Conservation (phyloP, 2,329 filamentous ascomycete genomes). For the Erysiphe pulchra region DNA sequence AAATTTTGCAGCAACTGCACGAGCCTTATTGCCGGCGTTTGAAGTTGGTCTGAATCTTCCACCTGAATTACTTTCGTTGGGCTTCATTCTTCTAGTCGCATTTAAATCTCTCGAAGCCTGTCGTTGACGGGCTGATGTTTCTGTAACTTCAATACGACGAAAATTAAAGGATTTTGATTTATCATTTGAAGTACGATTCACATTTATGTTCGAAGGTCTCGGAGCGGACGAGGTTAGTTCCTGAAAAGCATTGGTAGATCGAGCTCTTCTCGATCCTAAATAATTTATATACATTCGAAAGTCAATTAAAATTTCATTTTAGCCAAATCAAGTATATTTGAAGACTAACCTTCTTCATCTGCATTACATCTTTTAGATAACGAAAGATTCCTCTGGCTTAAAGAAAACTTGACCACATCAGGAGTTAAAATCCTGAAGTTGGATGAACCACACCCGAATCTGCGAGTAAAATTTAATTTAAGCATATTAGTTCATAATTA, state of each 20-base stretch:
- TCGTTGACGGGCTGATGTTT: background rate
- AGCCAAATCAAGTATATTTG: background rate
- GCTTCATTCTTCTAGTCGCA: background rate
- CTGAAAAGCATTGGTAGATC: slow-evolving; percentile 7
- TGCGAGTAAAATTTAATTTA: background rate
- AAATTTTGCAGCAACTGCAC: slow-evolving; percentile 11
- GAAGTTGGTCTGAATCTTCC: background rate
- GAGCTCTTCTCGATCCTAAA: background rate
- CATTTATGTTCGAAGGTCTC: slow-evolving; percentile 1
- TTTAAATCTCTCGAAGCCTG: background rate
- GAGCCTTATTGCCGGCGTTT: slow-evolving; percentile 11
- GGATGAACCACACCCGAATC: background rate
- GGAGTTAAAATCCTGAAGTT: background rate
- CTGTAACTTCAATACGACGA: background rate
- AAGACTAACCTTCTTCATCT: slow-evolving; percentile 3
- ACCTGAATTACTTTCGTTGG: background rate
- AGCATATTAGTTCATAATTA: background rate
- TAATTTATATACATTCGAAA: background rate
- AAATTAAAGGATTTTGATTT: too few species aligned
- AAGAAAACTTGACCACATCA: slow-evolving; percentile 12
- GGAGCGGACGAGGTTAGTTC: slow-evolving; percentile 10
- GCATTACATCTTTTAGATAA: slow-evolving; percentile 8
- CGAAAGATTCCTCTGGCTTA: slow-evolving; percentile 12
- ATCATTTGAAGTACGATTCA: too few species aligned
- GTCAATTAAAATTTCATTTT: background rate